Evolutionary conservation across 192 early-diverging fungal genomes (phyloP), one percentile per base, ranked within the genome.

Genomic region (Mortierella alpina): DNA sequence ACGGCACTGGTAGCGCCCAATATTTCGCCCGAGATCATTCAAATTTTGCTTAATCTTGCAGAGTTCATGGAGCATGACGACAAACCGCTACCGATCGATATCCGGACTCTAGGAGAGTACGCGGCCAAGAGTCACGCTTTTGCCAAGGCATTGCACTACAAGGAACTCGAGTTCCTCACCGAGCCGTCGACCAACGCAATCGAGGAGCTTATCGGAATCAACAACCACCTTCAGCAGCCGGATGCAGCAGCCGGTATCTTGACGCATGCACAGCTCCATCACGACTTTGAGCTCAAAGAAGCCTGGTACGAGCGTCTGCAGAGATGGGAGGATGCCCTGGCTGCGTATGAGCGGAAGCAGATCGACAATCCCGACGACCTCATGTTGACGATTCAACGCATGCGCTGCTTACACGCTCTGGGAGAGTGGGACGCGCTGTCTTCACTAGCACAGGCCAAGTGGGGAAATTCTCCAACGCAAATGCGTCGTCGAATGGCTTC

Each of bases 11-110:
- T 87, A 6, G 91, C 95, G 9, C 85, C 87, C 6, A 94, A 92
- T 54, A 96, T 95, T 50, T 95, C 97, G n/a, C 90, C 95, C 0
- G 96, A 99, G 68, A 94, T 98, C 49, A 85, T 96, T 73, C 95
- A 96, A 73, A 93, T 90, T 0, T 86, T 99, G 20, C 87, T 99
- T 46, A 96, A 97, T 59, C 88, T 99, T 42, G 97, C 97, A 7
- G 98, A 97, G 78, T 98, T 96, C 63, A 99, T 99, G 98, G 98
- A 99, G 85, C 96, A 96, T 64, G 96, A 99, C 72, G 95, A 97
- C 74, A 96, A 97, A 72, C 89, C 96, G 9, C 85, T 98, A 11
- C 96, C 96, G 1, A 98, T 98, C 67, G 95, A 97, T 63, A 95
- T 97, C 55, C 87, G 93, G 39, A 93, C 93, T 5, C 84, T 99